Evolutionary conservation across 495 filamentous ascomycete species (phyloP).

Genomic region (Hypoxylon lienhwacheense): DNA sequence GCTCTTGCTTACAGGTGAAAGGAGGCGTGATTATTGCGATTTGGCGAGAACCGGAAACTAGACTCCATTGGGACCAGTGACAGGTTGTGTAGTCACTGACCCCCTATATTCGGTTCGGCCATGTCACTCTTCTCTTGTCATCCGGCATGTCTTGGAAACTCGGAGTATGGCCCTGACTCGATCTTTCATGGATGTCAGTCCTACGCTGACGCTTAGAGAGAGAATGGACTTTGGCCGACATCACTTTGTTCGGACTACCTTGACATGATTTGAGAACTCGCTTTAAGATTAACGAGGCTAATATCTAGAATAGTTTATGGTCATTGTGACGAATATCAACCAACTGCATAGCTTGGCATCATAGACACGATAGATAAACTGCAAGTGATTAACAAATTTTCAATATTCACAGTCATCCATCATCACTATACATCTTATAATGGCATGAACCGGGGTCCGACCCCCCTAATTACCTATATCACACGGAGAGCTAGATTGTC

Average conservation of each 20-base stretch:
- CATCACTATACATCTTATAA: background rate
- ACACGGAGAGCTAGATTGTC: slow-evolving; percentile 3
- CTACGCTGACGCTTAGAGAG: background rate
- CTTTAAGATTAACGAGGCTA: background rate
- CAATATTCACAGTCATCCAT: background rate
- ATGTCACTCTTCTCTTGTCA: slow-evolving; percentile 3
- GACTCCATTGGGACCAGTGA: slow-evolving; percentile 8
- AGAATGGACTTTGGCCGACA: background rate
- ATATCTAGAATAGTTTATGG: background rate
- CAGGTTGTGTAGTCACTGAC: slow-evolving; percentile 1
- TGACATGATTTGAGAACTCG: background rate
- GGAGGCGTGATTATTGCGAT: slow-evolving; percentile 12
- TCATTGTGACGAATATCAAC: slow-evolving; percentile 5
- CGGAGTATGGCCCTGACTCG: background rate
- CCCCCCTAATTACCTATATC: background rate
- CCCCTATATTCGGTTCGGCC: slow-evolving; percentile 1
- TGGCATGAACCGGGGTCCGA: background rate
- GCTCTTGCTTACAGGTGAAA: slow-evolving; percentile 11
- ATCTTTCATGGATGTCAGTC: background rate
- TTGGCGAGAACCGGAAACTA: slow-evolving; percentile 3
- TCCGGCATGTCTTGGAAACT: background rate
- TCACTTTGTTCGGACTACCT: background rate
- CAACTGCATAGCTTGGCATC: slow-evolving; percentile 6
- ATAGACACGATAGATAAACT: background rate
- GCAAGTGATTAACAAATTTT: slow-evolving; percentile 1